A percentile compares a stretch with the other conserved stretches of the same genome.
phyloP scores from a whole-genome alignment of 2,329 filamentous ascomycete genomes.

The Metarhizium sp. region DNA sequence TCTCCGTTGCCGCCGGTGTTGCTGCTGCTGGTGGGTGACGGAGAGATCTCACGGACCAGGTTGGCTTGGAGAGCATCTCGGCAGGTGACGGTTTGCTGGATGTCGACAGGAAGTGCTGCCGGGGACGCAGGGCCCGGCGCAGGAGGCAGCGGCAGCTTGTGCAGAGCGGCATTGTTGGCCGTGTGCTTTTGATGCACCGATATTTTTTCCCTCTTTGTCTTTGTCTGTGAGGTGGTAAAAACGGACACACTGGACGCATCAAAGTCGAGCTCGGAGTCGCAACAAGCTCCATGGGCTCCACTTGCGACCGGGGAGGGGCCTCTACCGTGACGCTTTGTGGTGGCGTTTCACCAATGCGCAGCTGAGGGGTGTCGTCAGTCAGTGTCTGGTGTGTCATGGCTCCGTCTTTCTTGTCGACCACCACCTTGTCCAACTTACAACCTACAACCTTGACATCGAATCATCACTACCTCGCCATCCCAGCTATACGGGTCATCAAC shows the following conservation, averaged over 20 bases:
- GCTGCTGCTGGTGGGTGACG: conserved; percentile 10
- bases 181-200: neutral
- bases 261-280: neutral
- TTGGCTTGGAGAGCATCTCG: conserved; percentile 57
- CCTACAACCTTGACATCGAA: neutral
- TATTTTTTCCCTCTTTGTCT: neutral
- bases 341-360: neutral
- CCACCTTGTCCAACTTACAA: neutral
- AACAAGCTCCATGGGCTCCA: neutral
- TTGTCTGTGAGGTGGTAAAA: too few species aligned
- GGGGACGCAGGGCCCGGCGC: conserved; percentile 11
- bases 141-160: conserved; percentile 19
- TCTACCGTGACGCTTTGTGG: neutral
- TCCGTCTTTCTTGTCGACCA: neutral
- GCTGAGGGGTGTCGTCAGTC: neutral
- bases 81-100: conserved; percentile 13
- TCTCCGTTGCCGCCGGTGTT: conserved; percentile 24
- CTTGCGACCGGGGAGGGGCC: too few species aligned
- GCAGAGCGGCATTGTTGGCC: conserved; percentile 20
- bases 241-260: neutral
- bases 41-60: conserved; percentile 76
- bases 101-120: conserved; percentile 3
- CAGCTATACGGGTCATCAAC: neutral
- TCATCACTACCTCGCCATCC: neutral
- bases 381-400: neutral